phyloP scores from a whole-genome alignment of 495 filamentous ascomycete genomes.

The Massariosphaeria phaeospora region DNA sequence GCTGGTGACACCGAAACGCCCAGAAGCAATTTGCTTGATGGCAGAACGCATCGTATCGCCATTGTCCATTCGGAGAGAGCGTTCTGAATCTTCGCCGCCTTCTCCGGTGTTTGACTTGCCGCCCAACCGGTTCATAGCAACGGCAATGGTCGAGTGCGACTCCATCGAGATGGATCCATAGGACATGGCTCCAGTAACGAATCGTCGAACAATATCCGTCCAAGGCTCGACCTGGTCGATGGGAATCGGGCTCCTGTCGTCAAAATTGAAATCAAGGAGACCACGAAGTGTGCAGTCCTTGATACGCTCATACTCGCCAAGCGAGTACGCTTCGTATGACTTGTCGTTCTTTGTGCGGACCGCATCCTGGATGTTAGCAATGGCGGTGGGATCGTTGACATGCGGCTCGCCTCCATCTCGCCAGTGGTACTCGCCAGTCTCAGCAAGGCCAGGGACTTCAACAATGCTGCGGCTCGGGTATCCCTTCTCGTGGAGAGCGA shows the following conservation, averaged over 20 bases:
- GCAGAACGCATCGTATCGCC: slow-evolving; percentile 98
- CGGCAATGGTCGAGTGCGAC: slow-evolving; percentile 92
- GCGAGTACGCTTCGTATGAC: slow-evolving; percentile 96
- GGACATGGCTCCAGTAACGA: slow-evolving; percentile 99
- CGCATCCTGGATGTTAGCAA: slow-evolving; percentile 97
- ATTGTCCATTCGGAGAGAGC: slow-evolving; percentile 79
- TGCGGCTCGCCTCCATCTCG: slow-evolving; percentile 98
- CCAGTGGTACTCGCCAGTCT: slow-evolving; percentile 99
- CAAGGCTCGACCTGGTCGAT: slow-evolving; percentile 99
- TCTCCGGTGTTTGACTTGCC: slow-evolving; percentile 99
- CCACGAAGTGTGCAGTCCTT: slow-evolving; percentile 96
- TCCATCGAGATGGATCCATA: slow-evolving; percentile 99
- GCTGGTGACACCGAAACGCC: slow-evolving; percentile 95
- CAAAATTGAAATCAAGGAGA: slow-evolving; percentile 96
- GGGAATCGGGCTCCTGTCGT: slow-evolving; percentile 76
- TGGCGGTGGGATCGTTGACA: slow-evolving; percentile 90
- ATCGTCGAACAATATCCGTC: slow-evolving; percentile 97
- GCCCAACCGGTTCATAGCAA: slow-evolving; percentile 96
- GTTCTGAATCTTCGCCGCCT: slow-evolving; percentile 94
- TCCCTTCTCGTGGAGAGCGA: slow-evolving; percentile 93
- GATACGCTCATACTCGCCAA: slow-evolving; percentile 92
- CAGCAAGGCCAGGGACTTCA: slow-evolving; percentile 75
- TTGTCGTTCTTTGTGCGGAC: slow-evolving; percentile 99
- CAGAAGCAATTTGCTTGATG: slow-evolving; percentile 98
- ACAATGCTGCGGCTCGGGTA: slow-evolving; percentile 80